Conservation (phyloP, 2,329 filamentous ascomycete species). For the Xylaria sp. region DNA sequence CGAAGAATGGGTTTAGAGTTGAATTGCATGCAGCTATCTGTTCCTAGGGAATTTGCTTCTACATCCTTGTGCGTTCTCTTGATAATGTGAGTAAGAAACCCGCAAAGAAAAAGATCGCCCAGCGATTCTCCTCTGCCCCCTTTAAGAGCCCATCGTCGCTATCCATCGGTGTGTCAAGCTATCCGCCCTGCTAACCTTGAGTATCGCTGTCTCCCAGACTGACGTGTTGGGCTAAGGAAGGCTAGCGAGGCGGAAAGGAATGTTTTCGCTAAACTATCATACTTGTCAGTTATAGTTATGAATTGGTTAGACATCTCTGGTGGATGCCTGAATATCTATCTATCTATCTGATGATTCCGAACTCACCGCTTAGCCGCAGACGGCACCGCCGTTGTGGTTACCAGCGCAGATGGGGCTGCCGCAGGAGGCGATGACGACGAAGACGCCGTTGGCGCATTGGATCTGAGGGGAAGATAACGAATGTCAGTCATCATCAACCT, state of each 20-base stretch:
- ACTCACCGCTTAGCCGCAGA: constrained; percentile 33
- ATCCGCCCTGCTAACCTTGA: background rate
- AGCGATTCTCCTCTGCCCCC: background rate
- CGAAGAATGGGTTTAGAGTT: background rate
- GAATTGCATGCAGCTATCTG: constrained; percentile 5
- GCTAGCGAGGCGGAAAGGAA: background rate
- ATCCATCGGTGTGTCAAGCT: background rate
- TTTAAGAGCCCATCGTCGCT: background rate
- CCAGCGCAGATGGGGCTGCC: constrained; percentile 33
- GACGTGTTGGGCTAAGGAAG: background rate
- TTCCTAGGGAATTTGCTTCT: background rate
- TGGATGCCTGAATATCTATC: background rate
- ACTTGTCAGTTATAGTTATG: background rate
- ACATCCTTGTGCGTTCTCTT: background rate
- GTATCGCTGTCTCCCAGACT: background rate
- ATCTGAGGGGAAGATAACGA: constrained; percentile 18
- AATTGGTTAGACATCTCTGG: background rate
- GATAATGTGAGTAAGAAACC: background rate
- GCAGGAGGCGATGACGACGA: constrained; percentile 36
- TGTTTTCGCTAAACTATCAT: background rate
- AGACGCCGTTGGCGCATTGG: constrained; percentile 37
- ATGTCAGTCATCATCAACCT: background rate
- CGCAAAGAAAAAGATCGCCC: background rate
- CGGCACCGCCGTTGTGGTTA: constrained; percentile 36
- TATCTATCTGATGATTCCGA: background rate